phyloP scores from a whole-genome alignment of 164 flowering plant genomes.

The Tetracentron sinense region DNA sequence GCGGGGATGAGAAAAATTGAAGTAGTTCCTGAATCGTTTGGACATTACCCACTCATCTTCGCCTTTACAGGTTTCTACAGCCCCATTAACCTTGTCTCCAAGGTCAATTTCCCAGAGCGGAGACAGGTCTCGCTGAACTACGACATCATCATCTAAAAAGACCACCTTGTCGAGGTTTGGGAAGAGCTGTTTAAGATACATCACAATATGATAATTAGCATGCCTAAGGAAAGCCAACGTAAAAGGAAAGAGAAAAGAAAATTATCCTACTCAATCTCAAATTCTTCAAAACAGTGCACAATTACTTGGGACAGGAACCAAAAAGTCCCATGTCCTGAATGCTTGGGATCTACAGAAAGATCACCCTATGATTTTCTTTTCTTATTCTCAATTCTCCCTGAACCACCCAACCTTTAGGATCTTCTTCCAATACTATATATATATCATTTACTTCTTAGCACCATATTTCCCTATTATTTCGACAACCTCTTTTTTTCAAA shows the following conservation, averaged over 20 bases:
- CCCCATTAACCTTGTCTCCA: conserved; percentile 77
- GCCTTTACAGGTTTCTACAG: conserved; percentile 80
- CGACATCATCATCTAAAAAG: conserved; percentile 68
- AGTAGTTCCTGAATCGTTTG: conserved; percentile 70
- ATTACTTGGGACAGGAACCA: neutral
- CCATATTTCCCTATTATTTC: too few relatives aligned
- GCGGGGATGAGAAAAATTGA: conserved; percentile 94
- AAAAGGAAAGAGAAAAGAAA: neutral
- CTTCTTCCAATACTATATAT: too few relatives aligned
- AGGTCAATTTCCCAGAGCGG: conserved; percentile 73
- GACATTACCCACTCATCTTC: conserved; percentile 86
- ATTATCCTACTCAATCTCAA: neutral
- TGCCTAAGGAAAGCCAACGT: neutral
- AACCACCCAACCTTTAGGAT: too few relatives aligned
- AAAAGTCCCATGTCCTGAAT: neutral
- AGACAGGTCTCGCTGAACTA: conserved; percentile 56
- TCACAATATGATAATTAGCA: conserved; percentile 7
- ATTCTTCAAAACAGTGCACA: neutral
- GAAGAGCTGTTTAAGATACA: conserved; percentile 65
- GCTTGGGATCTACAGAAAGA: too few relatives aligned
- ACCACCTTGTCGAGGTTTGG: conserved; percentile 92
- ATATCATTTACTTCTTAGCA: too few relatives aligned
- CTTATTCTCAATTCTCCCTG: too few relatives aligned
- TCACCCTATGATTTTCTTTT: too few relatives aligned
- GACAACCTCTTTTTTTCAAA: too few relatives aligned